These are phyloP conservation scores for Fusarium hostae DNA, from an alignment of 2,329 filamentous ascomycete genomes.

Conservation along the genomic window DNA sequence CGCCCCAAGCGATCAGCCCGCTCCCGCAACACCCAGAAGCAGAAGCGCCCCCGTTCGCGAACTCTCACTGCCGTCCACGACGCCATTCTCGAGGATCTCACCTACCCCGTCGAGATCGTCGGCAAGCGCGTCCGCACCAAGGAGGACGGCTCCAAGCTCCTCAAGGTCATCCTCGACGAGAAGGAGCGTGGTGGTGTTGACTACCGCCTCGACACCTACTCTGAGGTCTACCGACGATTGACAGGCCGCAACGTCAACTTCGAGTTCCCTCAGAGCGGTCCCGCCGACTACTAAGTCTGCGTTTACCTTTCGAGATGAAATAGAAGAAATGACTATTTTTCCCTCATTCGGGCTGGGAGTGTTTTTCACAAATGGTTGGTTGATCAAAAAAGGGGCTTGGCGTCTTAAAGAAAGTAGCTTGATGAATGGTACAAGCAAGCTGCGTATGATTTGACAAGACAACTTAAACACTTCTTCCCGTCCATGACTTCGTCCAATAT, in stretches of 20 bases:
- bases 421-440: constrained; percentile 59
- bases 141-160: constrained; percentile 97
- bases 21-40: constrained; percentile 94
- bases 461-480: constrained; percentile 46
- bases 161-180: constrained; percentile 99
- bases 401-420: constrained; percentile 63
- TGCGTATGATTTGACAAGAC: constrained; percentile 55
- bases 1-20: constrained; percentile 98
- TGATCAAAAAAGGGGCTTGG: constrained; percentile 59
- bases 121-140: constrained; percentile 99
- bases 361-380: constrained; percentile 51
- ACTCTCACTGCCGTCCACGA: constrained; percentile 99
- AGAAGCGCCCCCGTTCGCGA: constrained; percentile 98
- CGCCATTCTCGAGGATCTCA: constrained; percentile 95
- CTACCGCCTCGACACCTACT: constrained; percentile 99
- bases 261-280: constrained; percentile 92
- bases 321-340: constrained; percentile 21
- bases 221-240: constrained; percentile 98
- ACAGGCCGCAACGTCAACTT: constrained; percentile 97
- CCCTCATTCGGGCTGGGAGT: constrained; percentile 45
- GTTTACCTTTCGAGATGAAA: constrained; percentile 31
- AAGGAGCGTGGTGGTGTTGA: constrained; percentile 99
- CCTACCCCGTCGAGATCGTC: constrained; percentile 99
- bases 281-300: constrained; percentile 79
- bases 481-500: constrained; percentile 44